These are phyloP conservation scores for Globisporangium viniferum DNA, from an alignment of 352 stramenopile species.

Conservation along the genomic window DNA sequence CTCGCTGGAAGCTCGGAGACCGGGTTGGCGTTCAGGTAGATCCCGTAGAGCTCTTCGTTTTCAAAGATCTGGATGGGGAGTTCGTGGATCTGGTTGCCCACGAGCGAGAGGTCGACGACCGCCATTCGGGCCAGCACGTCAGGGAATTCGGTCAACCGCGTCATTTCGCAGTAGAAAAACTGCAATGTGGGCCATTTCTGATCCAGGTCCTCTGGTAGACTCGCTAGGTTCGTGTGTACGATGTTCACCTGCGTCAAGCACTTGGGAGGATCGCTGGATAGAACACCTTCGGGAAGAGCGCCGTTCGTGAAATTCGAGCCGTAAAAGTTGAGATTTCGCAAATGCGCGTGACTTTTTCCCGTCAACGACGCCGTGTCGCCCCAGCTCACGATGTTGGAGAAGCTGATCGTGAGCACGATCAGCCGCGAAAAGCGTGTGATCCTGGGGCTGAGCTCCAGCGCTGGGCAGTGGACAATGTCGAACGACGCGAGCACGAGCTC, in stretches of 20 bases:
- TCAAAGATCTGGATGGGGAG: slow-evolving; percentile 11
- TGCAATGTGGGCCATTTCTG: slow-evolving; percentile 22
- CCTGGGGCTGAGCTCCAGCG: slow-evolving; percentile 25
- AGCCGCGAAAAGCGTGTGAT: slow-evolving; percentile 30
- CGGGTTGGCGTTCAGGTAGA: slow-evolving; percentile 17
- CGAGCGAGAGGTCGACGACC: slow-evolving; percentile 16
- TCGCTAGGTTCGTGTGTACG: slow-evolving; percentile 26
- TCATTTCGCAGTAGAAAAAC: slow-evolving; percentile 17
- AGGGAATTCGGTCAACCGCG: slow-evolving; percentile 1
- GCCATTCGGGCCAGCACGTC: not conserved
- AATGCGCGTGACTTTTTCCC: slow-evolving; percentile 15
- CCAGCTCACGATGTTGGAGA: slow-evolving; percentile 33
- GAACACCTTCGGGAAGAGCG: slow-evolving; percentile 25
- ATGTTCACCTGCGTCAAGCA: slow-evolving; percentile 25
- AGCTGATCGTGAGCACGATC: slow-evolving; percentile 38
- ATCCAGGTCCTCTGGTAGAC: slow-evolving; percentile 34
- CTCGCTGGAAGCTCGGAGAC: slow-evolving; percentile 18
- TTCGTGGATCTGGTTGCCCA: slow-evolving; percentile 17
- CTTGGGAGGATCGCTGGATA: slow-evolving; percentile 25
- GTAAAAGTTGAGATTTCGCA: slow-evolving; percentile 29
- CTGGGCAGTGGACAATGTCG: slow-evolving; percentile 35
- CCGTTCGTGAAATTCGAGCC: slow-evolving; percentile 28
- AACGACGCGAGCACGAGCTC: slow-evolving; percentile 20
- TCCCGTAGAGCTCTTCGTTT: not conserved
- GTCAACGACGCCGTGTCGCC: slow-evolving; percentile 21